Percentiles rank a stretch among this genome's conserved stretches.
Conservation (phyloP, 2,329 filamentous ascomycete genomes). For the Epichloe coenophiala region DNA sequence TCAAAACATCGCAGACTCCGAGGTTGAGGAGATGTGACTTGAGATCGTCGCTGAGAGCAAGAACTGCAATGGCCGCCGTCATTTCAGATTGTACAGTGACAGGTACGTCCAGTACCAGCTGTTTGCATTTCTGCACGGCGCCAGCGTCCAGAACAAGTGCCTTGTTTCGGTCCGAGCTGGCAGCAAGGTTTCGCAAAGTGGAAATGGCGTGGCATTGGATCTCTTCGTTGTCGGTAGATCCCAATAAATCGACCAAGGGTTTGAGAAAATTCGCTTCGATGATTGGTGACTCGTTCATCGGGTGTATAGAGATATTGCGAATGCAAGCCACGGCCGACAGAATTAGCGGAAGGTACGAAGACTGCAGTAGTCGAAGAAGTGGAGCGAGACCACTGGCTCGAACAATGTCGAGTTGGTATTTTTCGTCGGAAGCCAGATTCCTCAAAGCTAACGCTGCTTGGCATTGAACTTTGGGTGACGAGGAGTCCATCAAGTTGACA, state of each 20-base stretch:
- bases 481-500: conserved; percentile 93
- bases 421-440: conserved; percentile 94
- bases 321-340: conserved; percentile 96
- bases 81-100: conserved; percentile 96
- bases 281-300: conserved; percentile 93
- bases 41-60: conserved; percentile 88
- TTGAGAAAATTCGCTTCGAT: conserved; percentile 95
- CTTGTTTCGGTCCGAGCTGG: conserved; percentile 96
- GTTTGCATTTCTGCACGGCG: conserved; percentile 96
- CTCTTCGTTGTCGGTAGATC: conserved; percentile 94
- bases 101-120: conserved; percentile 84
- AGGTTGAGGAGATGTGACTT: conserved; percentile 83
- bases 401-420: conserved; percentile 97
- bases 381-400: conserved; percentile 74
- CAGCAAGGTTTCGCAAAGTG: conserved; percentile 85
- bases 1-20: conserved; percentile 91
- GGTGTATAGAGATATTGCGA: conserved; percentile 97
- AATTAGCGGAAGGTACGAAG: conserved; percentile 88
- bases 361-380: conserved; percentile 79
- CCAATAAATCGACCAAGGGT: conserved; percentile 83
- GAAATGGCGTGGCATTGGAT: conserved; percentile 99
- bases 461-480: conserved; percentile 93
- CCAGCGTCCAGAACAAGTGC: conserved; percentile 92
- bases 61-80: conserved; percentile 96
- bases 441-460: conserved; percentile 88